Evolutionary conservation across 2,329 filamentous ascomycete genomes (phyloP), one percentile per base, ranked within the genome.

Genomic region (Hymenoscyphus fraxineus): DNA sequence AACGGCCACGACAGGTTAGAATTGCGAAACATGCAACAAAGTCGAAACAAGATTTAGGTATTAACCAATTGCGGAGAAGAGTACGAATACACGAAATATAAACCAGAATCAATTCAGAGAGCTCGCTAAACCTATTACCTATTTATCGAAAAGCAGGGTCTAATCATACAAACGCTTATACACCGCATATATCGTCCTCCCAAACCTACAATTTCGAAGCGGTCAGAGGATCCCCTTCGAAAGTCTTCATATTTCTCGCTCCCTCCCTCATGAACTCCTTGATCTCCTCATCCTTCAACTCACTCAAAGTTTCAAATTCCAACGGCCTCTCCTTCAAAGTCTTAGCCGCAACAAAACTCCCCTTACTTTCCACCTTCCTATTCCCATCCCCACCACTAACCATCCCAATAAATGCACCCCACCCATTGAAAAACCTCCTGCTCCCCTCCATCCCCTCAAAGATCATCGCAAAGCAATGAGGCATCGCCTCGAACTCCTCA

Each of bases 401-500:
- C 7, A 10, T 68, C 32, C 68, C 77, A 31, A 87, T 82, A 67
- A 92, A 92, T 1, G 74, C 76, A 0, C 83, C 77, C 83, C 86
- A 86, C 2, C 78, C 77, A 15, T 80, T 75, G 64, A 85, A 82
- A 70, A 85, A 89, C 58, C 82, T 79, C 68, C 73, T 77, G 2
- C 82, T 77, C 38, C 77, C 80, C 1, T 79, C 73, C 1, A 81
- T 73, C 4, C 77, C 76, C 1, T 80, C 76, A 63, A 91, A 76
- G 1, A 91, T 67, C 67, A 86, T 71, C 0, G 83, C 85, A 73
- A 92, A 94, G 69, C 85, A 86, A 76, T 93, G 91, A 62, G 91
- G 90, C 91, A 94, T 94, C 2, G 86, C 88, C 74, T 93, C 88
- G 73, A 87, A 95, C 76, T 92, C 85, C 73, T 91, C 85, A 71